Evolutionary conservation across 768 basidiomycete species (phyloP), one percentile per base, ranked within the genome.

Genomic region (Aureoboletus auriporus): DNA sequence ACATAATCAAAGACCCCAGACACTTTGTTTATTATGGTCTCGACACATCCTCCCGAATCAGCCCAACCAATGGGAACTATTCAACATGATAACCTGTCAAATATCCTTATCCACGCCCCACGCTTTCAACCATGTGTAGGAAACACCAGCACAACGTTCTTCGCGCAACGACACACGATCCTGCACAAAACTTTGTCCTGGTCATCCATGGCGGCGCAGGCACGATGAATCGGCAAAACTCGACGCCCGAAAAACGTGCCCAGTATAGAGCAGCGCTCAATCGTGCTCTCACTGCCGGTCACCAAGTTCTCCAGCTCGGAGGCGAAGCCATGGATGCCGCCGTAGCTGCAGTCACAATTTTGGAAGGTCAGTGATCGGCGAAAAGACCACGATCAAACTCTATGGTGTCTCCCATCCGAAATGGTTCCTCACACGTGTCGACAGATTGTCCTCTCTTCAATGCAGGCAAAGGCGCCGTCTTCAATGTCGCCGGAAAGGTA

Each of bases 281-380:
- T 8, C 63, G 64, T 4, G 81, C 89, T 1, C 68, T 93, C 36
- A 53, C 66, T 42, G 80, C 79, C 4, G 89, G 89, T 1, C 71
- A 89, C 54, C 59, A 75, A 16, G 71, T 89, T 16, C 76, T 93
- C 37, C 69, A 64, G 34, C 65, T 73, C 4, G 86, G 85, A 13
- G 89, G 89, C 0, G 86, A 89, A 60, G 89, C 89, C 5, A 82
- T 93, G 76, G 88, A 92, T 61, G 89, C 90, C 14, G 80, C 75
- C 5, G 82, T 86, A 4, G 83, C 86, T 9, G 87, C 89, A 0
- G 89, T 89, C 8, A 70, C 78, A 0, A 64, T 72, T 13, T 70
- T 93, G 76, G 89, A 92, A 77, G 84, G 87, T 83, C 36, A 28
- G 68, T 53, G 13, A 11, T 29, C 31, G 6, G 14, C 14, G 20